Evolutionary conservation across 129 eudicot species (phyloP).

Genomic region (Arctium minus): DNA sequence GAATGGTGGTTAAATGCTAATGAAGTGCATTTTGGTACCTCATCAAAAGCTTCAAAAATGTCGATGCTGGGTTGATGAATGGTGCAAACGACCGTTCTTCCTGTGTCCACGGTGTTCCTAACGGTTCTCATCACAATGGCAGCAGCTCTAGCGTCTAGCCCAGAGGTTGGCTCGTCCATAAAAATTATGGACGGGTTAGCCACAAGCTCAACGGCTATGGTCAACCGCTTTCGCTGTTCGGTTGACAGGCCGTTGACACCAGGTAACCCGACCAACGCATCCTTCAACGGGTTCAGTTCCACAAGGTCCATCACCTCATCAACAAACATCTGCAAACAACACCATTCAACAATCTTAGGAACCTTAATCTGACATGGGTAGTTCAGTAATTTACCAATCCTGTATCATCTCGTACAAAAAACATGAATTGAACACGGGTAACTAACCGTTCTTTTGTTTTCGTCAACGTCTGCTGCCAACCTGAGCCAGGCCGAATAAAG

Average conservation of each 20-base stretch:
- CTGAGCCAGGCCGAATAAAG: slow-evolving; percentile 86
- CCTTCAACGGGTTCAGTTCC: slow-evolving; percentile 57
- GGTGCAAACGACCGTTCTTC: slow-evolving; percentile 65
- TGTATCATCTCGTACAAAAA: background rate
- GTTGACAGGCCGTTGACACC: slow-evolving; percentile 83
- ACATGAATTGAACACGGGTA: background rate
- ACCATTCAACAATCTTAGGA: background rate
- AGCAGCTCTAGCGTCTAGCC: slow-evolving; percentile 61
- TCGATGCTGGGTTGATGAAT: slow-evolving; percentile 66
- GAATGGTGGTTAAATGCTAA: background rate
- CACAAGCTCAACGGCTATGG: slow-evolving; percentile 67
- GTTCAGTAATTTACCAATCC: background rate
- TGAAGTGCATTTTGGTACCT: slow-evolving; percentile 18
- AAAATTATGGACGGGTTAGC: slow-evolving; percentile 61
- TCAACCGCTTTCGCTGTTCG: slow-evolving; percentile 77
- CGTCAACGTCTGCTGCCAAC: slow-evolving; percentile 62
- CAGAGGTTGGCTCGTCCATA: slow-evolving; percentile 65
- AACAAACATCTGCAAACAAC: slow-evolving; percentile 55
- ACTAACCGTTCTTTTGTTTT: slow-evolving; percentile 57
- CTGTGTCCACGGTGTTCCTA: slow-evolving; percentile 61
- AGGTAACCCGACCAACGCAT: slow-evolving; percentile 67
- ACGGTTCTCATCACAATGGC: slow-evolving; percentile 64
- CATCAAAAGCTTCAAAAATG: slow-evolving; percentile 65
- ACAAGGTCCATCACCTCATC: slow-evolving; percentile 83
- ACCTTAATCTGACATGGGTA: background rate